Conservation (phyloP, 345 rosid species). For the Heritiera fomes region DNA sequence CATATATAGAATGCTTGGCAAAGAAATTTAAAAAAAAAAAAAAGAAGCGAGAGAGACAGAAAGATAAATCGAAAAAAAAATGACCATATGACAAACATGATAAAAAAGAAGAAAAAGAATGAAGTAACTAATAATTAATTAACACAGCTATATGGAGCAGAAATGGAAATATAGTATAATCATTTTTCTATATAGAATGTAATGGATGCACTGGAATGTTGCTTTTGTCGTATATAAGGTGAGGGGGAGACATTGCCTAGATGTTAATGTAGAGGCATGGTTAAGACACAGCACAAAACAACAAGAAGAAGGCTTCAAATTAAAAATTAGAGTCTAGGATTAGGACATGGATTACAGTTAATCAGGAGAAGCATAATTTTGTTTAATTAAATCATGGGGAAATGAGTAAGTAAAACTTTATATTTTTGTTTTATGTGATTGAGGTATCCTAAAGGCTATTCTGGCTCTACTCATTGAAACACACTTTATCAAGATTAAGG, state of each 20-base stretch:
- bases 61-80: too few species aligned
- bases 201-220: conserved; percentile 39
- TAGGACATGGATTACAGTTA: conserved; percentile 35
- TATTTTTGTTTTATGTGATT: conserved; percentile 16
- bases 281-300: conserved; percentile 31
- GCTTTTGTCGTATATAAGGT: conserved; percentile 41
- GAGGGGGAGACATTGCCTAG: conserved; percentile 38
- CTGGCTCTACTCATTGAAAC: background rate
- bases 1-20: background rate
- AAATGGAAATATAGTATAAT: background rate
- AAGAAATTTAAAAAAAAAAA: background rate
- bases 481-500: conserved; percentile 24
- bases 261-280: conserved; percentile 37
- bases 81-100: background rate
- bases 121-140: background rate
- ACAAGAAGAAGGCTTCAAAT: conserved; percentile 19
- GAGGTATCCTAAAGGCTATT: conserved; percentile 18
- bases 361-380: conserved; percentile 20
- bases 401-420: conserved; percentile 3
- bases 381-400: conserved; percentile 19
- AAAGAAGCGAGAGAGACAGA: background rate
- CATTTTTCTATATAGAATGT: background rate
- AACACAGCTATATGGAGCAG: conserved; percentile 5
- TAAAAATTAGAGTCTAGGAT: conserved; percentile 16
- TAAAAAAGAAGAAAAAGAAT: background rate